Evolutionary conservation across 805 yeast species (phyloP), one percentile per base, ranked within the genome.

Genomic region (Candida ipomoeae): DNA sequence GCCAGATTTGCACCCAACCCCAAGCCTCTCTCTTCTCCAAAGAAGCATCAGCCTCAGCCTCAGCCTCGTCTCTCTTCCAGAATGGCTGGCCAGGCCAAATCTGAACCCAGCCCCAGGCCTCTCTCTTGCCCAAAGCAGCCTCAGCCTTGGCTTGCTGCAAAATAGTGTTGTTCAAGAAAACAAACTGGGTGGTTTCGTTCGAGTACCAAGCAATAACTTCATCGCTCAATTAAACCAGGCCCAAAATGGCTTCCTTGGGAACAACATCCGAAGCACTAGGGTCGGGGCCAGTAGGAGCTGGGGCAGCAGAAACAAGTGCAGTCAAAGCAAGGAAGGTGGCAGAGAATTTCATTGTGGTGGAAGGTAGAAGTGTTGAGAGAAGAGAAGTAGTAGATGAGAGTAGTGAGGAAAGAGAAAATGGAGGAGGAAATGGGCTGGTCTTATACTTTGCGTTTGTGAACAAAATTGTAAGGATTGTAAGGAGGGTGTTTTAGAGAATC

Each of bases 151-250:
- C 57, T 18, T 55, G 51, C 4, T 51, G 56, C 57, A 57, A 48
- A 17, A 52, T 38, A 20, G 60, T 57, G 48, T 52, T 38, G 51
- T 57, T 57, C 50, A 57, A 52, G 38, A 57, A 50, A 18, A 57
- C 50, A 38, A 57, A 41, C 11, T 51, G 39, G 13, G 51, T 35
- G n/a, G 54, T 48, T 38, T 49, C 47, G 42, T 52, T 48, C 33
- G 52, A 52, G 35, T 48, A 44, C 40, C 46, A 43, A 47, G 55
- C 46, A 26, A 55, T 46, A 10, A 54, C 54, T 8, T 55, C 59
- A 15, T 46, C 33, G 23, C 48, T 52, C 43, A 57, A 48, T 14
- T 46, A 15, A 44, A 53, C 46, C 10, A 50, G 50, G 13, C 55
- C 57, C 32, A 55, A 31, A 26, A 57, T 47, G 18, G 60, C 55